Conservation (phyloP, 2,329 filamentous ascomycete species). For the Penicillium freii region DNA sequence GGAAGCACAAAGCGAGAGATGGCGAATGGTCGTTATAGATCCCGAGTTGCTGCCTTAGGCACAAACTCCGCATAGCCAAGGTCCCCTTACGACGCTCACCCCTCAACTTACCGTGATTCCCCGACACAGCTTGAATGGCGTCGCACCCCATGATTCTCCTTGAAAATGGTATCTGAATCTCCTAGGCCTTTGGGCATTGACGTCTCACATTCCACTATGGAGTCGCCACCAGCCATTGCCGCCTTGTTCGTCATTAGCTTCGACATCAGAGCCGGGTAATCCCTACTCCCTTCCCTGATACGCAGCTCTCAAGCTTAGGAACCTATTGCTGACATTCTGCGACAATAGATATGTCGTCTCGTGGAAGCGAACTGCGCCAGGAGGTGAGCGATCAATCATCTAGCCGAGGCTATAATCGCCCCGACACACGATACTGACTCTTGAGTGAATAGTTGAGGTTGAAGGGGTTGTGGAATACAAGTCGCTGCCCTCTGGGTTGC, state of each 20-base stretch:
- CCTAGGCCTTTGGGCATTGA: conserved; percentile 35
- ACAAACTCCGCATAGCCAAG: background rate
- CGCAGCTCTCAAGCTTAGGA: conserved; percentile 7
- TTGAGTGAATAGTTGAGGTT: conserved; percentile 52
- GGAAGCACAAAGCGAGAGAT: background rate
- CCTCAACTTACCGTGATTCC: conserved; percentile 23
- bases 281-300: conserved; percentile 3
- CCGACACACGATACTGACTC: conserved; percentile 19
- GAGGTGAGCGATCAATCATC: conserved; percentile 51
- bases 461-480: conserved; percentile 94
- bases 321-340: conserved; percentile 14
- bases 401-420: background rate
- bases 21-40: background rate
- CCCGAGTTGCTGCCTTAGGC: conserved; percentile 10
- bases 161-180: conserved; percentile 32
- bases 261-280: conserved; percentile 84
- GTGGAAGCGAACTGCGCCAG: conserved; percentile 74
- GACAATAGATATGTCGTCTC: conserved; percentile 69
- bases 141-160: conserved; percentile 5
- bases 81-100: conserved; percentile 5
- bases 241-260: conserved; percentile 88
- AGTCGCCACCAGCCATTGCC: conserved; percentile 56
- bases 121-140: conserved; percentile 22
- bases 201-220: conserved; percentile 32
- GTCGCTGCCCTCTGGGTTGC: conserved; percentile 86